Conservation (phyloP, 2,329 filamentous ascomycete species). For the Colletotrichum navitas region DNA sequence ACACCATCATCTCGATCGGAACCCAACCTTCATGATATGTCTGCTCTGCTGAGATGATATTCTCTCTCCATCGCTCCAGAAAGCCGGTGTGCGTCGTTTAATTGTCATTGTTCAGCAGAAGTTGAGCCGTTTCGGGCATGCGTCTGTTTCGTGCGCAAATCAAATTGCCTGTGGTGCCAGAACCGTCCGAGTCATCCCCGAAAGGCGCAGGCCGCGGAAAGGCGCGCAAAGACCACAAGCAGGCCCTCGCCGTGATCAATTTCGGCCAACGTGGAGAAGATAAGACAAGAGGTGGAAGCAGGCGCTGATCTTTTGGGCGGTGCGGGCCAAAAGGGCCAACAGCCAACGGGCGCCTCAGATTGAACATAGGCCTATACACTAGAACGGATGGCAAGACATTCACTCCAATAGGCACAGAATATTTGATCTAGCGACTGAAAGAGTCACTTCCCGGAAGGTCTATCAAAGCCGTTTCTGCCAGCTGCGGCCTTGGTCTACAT, state of each 20-base stretch:
- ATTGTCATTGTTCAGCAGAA: neutral
- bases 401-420: neutral
- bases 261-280: conserved; percentile 30
- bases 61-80: neutral
- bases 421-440: neutral
- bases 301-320: conserved; percentile 24
- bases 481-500: neutral
- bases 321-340: conserved; percentile 7
- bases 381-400: neutral
- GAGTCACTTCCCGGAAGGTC: too few species aligned
- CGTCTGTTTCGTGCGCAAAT: neutral
- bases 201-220: neutral
- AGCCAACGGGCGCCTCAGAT: neutral
- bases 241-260: conserved; percentile 16
- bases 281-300: conserved; percentile 6
- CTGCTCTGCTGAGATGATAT: neutral
- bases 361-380: neutral
- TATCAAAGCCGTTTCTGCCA: neutral
- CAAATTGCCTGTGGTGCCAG: neutral
- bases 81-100: neutral
- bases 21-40: neutral
- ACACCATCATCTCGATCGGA: conserved; percentile 21
- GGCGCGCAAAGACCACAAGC: conserved; percentile 27
- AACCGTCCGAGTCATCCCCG: neutral
- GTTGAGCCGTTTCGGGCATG: neutral